Conservation (phyloP, 768 basidiomycete species). For the Termitomyces eurrhizus region DNA sequence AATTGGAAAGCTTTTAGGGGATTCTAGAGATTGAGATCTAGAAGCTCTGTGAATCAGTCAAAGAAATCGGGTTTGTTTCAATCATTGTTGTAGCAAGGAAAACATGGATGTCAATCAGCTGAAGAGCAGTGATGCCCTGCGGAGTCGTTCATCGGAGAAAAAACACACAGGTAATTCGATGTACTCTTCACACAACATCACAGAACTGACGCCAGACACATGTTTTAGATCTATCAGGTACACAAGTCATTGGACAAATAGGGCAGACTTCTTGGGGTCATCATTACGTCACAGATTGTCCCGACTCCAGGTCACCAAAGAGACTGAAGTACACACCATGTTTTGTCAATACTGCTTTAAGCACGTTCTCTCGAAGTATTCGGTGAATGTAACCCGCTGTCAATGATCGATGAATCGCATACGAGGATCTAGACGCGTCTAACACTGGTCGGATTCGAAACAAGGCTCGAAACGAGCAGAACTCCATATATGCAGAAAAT, state of each 20-base stretch:
- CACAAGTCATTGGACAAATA: too few species aligned
- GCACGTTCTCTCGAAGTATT: not conserved
- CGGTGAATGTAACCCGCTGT: too few species aligned
- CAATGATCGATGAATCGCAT: not conserved
- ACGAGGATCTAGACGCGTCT: not conserved
- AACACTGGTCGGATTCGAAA: not conserved
- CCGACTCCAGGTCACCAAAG: too few species aligned
- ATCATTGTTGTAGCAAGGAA: not conserved
- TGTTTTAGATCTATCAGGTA: too few species aligned
- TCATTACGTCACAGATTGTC: too few species aligned
- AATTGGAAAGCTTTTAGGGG: too few species aligned
- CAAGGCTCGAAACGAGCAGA: not conserved
- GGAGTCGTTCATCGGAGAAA: not conserved
- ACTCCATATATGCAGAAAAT: not conserved
- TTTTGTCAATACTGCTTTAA: not conserved
- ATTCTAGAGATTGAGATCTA: too few species aligned
- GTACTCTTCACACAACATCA: not conserved
- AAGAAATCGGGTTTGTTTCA: too few species aligned
- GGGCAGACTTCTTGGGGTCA: too few species aligned
- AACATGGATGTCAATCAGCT: not conserved
- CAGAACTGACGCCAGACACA: not conserved
- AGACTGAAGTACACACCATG: not conserved
- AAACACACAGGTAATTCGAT: not conserved
- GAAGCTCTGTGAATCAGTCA: too few species aligned
- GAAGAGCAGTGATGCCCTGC: not conserved